phyloP scores from a whole-genome alignment of 257 asterid species.

The Ilex aquifolium region DNA sequence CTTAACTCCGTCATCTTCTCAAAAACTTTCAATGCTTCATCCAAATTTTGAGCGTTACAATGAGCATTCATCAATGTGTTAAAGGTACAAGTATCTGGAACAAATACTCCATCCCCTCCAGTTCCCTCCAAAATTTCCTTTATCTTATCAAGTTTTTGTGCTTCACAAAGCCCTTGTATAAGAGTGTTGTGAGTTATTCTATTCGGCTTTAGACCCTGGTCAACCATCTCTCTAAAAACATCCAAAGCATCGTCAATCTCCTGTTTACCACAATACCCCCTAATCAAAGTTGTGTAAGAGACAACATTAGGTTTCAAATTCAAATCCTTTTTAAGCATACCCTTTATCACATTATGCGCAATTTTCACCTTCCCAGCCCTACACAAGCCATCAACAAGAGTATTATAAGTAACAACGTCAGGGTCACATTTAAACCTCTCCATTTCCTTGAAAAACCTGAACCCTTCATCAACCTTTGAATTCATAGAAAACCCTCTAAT shows the following conservation, averaged over 20 bases:
- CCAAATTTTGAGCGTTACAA: slow-evolving; percentile 42
- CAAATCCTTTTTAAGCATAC: slow-evolving; percentile 53
- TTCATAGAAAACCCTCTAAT: slow-evolving; percentile 76
- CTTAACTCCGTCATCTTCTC: slow-evolving; percentile 58
- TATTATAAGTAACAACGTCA: slow-evolving; percentile 62
- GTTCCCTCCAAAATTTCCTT: slow-evolving; percentile 43
- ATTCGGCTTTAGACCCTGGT: slow-evolving; percentile 48
- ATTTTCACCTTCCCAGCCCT: slow-evolving; percentile 58
- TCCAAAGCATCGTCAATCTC: slow-evolving; percentile 46
- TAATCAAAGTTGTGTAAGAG: slow-evolving; percentile 75
- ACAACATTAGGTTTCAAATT: slow-evolving; percentile 69
- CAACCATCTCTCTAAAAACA: slow-evolving; percentile 51
- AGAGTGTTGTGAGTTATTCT: slow-evolving; percentile 59
- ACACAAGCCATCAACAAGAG: slow-evolving; percentile 80
- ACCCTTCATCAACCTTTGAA: slow-evolving; percentile 64
- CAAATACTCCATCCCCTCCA: slow-evolving; percentile 35
- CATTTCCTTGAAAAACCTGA: slow-evolving; percentile 71
- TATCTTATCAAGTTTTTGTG: slow-evolving; percentile 40
- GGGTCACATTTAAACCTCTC: slow-evolving; percentile 52
- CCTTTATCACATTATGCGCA: slow-evolving; percentile 60
- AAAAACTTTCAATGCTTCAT: slow-evolving; percentile 47
- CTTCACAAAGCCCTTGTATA: slow-evolving; percentile 67
- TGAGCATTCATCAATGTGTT: slow-evolving; percentile 64
- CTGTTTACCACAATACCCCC: slow-evolving; percentile 69
- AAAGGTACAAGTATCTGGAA: slow-evolving; percentile 72